Evolutionary conservation across 805 yeast genomes (phyloP), one percentile per base, ranked within the genome.

Genomic region (Candida corydali): DNA sequence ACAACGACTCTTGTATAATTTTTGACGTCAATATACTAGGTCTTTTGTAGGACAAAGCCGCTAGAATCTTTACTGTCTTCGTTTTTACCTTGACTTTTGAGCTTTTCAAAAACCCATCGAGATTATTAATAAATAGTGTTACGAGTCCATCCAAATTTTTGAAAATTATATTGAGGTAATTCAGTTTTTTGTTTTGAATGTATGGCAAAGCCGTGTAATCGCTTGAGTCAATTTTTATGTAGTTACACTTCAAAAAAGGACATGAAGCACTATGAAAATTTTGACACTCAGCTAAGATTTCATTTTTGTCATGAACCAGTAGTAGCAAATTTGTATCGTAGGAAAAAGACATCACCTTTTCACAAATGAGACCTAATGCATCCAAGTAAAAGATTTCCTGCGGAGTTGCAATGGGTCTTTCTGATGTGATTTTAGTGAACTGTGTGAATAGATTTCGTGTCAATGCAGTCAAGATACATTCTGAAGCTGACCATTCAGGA

Each of bases 401-500:
- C 3, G 28, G 15, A n/a, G 16, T 17, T 12, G n/a, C 33, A 8
- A 14, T 28, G 3, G 27, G 7, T 22, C 12, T 24, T 16, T 30
- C 33, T 8, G 26, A 24, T 12, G 16, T 26, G 9, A 26, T 26
- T 5, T 72, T 58, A 1, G 72, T 59, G 0, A 70, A 32, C 29
- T 63, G 59, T 19, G 56, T 59, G 41, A 70, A 50, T 16, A 80
- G 49, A 5, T 69, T 59, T 26, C 61, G 67, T 48, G 72, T 57
- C 2, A 80, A 37, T 1, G 77, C 62, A 6, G 50, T 51, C 5
- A 83, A 54, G 11, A 83, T 45, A 0, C 63, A 45, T 41, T 76
- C 84, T 1, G 80, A 68, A 0, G 75, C 76, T 0, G 86, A 67
- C 76, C 82, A 86, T 37, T 77, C 80, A 0, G 87, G 85, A 7